Percentiles rank a stretch among this genome's conserved stretches.
These are phyloP conservation scores for Tagetes patula DNA, from an alignment of 129 eudicot genomes.

Conservation along the genomic window DNA sequence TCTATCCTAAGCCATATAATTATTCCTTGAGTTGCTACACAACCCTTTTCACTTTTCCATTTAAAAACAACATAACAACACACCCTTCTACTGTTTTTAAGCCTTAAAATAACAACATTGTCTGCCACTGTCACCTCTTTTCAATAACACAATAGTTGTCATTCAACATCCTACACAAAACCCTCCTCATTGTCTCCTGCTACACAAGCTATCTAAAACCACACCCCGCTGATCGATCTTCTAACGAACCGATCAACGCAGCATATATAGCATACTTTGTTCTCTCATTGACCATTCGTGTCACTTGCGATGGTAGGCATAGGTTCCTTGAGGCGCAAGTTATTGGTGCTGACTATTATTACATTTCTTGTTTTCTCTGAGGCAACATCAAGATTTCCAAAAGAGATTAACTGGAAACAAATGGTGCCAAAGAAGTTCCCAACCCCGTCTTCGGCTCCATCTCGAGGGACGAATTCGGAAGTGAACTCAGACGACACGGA, in stretches of 20 bases:
- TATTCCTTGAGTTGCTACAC: conserved; percentile 43
- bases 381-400: conserved; percentile 63
- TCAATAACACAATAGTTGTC: conserved; percentile 65
- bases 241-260: conserved; percentile 15
- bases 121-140: conserved; percentile 88
- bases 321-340: conserved; percentile 44
- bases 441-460: conserved; percentile 72
- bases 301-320: conserved; percentile 44
- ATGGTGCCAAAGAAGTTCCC: conserved; percentile 94
- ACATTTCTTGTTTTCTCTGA: conserved; percentile 56
- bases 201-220: conserved; percentile 42
- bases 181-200: conserved; percentile 61
- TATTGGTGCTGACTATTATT: conserved; percentile 45
- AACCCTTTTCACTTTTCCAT: conserved; percentile 26
- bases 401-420: conserved; percentile 56
- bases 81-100: conserved; percentile 29
- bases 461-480: conserved; percentile 72
- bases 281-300: conserved; percentile 5
- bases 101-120: conserved; percentile 43
- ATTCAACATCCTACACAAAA: conserved; percentile 47
- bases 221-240: conserved; percentile 19
- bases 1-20: neutral
- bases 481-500: conserved; percentile 35
- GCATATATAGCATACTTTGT: neutral
- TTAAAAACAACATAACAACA: conserved; percentile 31